Base-by-base conservation (phyloP, 2,329 filamentous ascomycete genomes). In the Alternaria ethzedia region DNA sequence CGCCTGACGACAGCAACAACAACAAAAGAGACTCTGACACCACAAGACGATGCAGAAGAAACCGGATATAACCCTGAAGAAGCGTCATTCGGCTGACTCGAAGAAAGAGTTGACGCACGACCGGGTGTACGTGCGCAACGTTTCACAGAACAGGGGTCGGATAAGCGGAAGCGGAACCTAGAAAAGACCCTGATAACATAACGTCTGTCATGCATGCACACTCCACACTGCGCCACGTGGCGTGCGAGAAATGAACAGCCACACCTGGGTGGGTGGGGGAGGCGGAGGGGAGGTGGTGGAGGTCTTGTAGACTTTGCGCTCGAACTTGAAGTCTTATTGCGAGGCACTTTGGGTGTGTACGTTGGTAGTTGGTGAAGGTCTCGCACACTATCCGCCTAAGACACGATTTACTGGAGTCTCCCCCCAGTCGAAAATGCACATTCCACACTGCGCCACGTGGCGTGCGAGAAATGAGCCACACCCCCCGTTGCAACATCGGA, bases 171-270 rank as follows among this genome's bases (percentile, higher is more conserved):
- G 21, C 8, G 44, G 44, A 46, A 46, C 44, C 44, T 46, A 23
- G 32, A 25, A 15, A 41, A 50, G 58, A 61, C 58, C 58, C 54
- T 62, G 46, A 45, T 23, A 44, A 15, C 30, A 32, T 15, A 32
- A 32, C 30, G 30, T 32, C 30, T 32, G 30, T 32, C 30, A 32
- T 32, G 30, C 30, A 43, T 25, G 54, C 54, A 58, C 44, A 23
- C 36, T 23, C 59, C 59, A 25, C 20, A 49, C 54, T 52, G 59
- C 47, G 54, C 59, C 59, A 61, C 54, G 59, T 62, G 59, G 59
- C 59, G 54, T 36, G 28, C 28, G n/a, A 26, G 26, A 46, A 41
- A 58, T 58, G 25, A 46, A 52, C 47, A 52, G 28, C 28, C 47
- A 30, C 28, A 28, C 26, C 26, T 28, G 5, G 26, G 26, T 28